A percentile compares a stretch with the other conserved stretches of the same genome.
Evolutionary conservation across 768 basidiomycete species (phyloP).

Genomic region (Coprinopsis sp.): DNA sequence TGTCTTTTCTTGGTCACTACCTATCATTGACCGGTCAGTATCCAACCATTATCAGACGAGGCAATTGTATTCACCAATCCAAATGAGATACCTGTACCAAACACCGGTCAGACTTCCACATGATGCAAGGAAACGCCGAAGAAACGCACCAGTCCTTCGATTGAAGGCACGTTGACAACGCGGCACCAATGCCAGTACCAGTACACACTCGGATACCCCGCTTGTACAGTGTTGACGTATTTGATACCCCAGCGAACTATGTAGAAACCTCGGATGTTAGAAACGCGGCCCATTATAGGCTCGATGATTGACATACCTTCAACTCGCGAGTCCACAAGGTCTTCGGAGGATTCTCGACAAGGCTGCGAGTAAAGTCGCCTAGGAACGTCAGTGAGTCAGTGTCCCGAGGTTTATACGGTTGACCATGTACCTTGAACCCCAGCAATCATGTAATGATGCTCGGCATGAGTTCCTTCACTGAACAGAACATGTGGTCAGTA

Average conservation of each 20-base stretch:
- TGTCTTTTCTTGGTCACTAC: slow-evolving; percentile 79
- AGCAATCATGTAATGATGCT: slow-evolving; percentile 77
- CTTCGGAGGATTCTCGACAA: slow-evolving; percentile 66
- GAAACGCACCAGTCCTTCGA: slow-evolving; percentile 59
- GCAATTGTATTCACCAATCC: slow-evolving; percentile 49
- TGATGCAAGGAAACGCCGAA: slow-evolving; percentile 5
- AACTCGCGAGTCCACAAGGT: slow-evolving; percentile 76
- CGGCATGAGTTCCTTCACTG: slow-evolving; percentile 68
- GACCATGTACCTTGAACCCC: slow-evolving; percentile 57
- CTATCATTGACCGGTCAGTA: slow-evolving; percentile 28
- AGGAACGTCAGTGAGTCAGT: slow-evolving; percentile 5
- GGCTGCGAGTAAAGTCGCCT: slow-evolving; percentile 73
- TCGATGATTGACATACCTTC: slow-evolving; percentile 46
- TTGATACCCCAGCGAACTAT: slow-evolving; percentile 77
- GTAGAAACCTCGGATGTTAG: slow-evolving; percentile 7
- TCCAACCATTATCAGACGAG: slow-evolving; percentile 2
- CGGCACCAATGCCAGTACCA: slow-evolving; percentile 77
- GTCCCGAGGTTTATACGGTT: no score
- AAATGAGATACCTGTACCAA: slow-evolving; percentile 62
- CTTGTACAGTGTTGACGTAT: slow-evolving; percentile 75
- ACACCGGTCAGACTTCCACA: slow-evolving; percentile 5
- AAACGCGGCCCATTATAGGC: not conserved
- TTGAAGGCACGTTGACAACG: slow-evolving; percentile 75
- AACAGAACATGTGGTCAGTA: not conserved
- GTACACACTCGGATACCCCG: slow-evolving; percentile 80